phyloP scores from a whole-genome alignment of 352 stramenopile genomes.

The Pythium oligandrum region DNA sequence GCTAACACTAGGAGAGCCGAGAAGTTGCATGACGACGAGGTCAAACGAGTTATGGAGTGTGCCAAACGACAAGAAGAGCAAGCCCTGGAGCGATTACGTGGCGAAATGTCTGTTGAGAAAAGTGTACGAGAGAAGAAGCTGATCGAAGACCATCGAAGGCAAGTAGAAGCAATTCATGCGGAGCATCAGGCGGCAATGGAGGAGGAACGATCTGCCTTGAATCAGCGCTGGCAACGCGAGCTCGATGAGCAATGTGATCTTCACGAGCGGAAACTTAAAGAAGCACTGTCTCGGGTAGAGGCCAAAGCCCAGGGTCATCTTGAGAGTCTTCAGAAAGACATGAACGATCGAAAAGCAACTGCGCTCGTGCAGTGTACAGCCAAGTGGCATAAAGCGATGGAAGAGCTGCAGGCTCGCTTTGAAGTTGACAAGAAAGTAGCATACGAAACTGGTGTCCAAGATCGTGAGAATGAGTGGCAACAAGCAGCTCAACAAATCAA shows the following conservation, averaged over 20 bases:
- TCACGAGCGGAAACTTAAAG: slow-evolving; percentile 31
- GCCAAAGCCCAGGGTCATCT: slow-evolving; percentile 29
- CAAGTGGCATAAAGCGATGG: slow-evolving; percentile 66
- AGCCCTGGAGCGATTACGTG: too few relatives aligned
- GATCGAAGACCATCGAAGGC: background rate
- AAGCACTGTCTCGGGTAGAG: slow-evolving; percentile 26
- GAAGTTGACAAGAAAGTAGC: slow-evolving; percentile 53
- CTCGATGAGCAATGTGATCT: slow-evolving; percentile 18
- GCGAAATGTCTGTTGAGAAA: too few relatives aligned
- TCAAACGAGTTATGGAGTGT: too few relatives aligned
- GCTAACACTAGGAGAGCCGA: slow-evolving; percentile 1
- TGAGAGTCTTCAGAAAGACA: slow-evolving; percentile 44
- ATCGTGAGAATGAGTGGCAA: slow-evolving; percentile 77
- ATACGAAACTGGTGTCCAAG: slow-evolving; percentile 58
- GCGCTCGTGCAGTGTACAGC: slow-evolving; percentile 58
- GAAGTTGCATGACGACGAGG: too few relatives aligned
- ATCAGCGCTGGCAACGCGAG: slow-evolving; percentile 31
- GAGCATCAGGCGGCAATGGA: slow-evolving; percentile 24
- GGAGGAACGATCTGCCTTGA: slow-evolving; percentile 19
- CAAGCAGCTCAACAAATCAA: slow-evolving; percentile 70
- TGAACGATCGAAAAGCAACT: slow-evolving; percentile 52
- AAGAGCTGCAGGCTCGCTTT: slow-evolving; percentile 59
- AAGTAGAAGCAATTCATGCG: slow-evolving; percentile 6
- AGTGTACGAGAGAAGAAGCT: background rate
- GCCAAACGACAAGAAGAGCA: too few relatives aligned